Percentiles rank a stretch among this genome's conserved stretches.
Evolutionary conservation across 2,329 filamentous ascomycete species (phyloP).

Genomic region (Cryphonectria carpinicola): DNA sequence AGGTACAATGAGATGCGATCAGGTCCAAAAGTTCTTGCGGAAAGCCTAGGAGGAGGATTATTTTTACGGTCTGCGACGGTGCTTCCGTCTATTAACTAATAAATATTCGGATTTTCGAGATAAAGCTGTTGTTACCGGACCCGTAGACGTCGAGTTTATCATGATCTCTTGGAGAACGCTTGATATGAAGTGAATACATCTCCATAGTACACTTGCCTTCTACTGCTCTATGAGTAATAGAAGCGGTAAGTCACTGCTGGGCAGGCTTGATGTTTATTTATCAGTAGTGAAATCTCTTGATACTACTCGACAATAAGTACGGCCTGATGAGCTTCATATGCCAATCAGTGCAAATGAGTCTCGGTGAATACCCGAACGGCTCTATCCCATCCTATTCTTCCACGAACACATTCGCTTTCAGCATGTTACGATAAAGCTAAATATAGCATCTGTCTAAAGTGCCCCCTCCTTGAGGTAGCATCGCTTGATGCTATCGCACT

Average conservation of each 20-base stretch:
- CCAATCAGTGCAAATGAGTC: too few species aligned
- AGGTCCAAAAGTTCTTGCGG: background rate
- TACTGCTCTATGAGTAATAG: background rate
- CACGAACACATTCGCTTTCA: too few species aligned
- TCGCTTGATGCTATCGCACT: background rate
- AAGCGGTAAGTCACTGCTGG: background rate
- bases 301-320: too few species aligned
- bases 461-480: background rate
- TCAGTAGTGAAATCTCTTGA: background rate
- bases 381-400: too few species aligned
- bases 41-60: background rate
- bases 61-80: background rate
- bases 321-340: too few species aligned
- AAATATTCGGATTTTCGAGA: background rate
- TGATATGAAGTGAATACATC: background rate
- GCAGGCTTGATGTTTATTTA: background rate
- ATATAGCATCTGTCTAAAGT: background rate
- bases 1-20: background rate
- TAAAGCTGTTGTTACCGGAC: too few species aligned
- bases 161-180: background rate
- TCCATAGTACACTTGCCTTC: background rate
- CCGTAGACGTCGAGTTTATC: background rate
- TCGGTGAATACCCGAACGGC: too few species aligned
- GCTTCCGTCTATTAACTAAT: background rate
- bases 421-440: background rate